phyloP scores from a whole-genome alignment of 305 asterid genomes.

The Fraxinus platypoda region DNA sequence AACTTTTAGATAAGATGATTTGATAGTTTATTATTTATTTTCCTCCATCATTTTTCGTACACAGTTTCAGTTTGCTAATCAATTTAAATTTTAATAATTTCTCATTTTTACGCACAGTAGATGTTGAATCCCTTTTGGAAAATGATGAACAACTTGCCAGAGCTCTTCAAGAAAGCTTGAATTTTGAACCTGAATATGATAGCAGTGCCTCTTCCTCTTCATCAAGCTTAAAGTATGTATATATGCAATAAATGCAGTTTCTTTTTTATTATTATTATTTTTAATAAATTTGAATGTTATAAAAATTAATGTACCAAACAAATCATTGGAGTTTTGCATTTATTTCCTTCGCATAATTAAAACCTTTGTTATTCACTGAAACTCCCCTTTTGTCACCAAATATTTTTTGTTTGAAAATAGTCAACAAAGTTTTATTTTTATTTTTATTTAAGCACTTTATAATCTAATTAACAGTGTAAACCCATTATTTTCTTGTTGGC shows the following conservation, averaged over 20 bases:
- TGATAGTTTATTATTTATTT: too few relatives aligned
- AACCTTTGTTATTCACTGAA: too few relatives aligned
- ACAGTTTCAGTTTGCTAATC: background rate
- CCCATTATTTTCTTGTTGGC: too few relatives aligned
- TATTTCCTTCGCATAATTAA: too few relatives aligned
- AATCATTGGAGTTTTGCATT: too few relatives aligned
- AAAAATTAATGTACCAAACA: background rate
- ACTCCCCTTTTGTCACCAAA: too few relatives aligned
- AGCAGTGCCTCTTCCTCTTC: constrained; percentile 30
- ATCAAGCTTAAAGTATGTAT: constrained; percentile 36
- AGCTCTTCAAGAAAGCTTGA: constrained; percentile 75
- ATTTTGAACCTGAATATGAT: constrained; percentile 42
- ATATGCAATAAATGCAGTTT: too few relatives aligned
- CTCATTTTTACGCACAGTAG: background rate
- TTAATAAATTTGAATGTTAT: too few relatives aligned
- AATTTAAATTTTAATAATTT: background rate
- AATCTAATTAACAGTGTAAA: too few relatives aligned
- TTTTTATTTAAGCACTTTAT: too few relatives aligned
- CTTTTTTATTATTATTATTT: background rate
- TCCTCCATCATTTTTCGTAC: background rate
- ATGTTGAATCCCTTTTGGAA: background rate
- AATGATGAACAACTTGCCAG: constrained; percentile 38
- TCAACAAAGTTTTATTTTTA: too few relatives aligned
- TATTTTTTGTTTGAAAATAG: too few relatives aligned
- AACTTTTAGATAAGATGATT: background rate